phyloP scores from a whole-genome alignment of 2,329 filamentous ascomycete genomes.

The Colletotrichum sp. region DNA sequence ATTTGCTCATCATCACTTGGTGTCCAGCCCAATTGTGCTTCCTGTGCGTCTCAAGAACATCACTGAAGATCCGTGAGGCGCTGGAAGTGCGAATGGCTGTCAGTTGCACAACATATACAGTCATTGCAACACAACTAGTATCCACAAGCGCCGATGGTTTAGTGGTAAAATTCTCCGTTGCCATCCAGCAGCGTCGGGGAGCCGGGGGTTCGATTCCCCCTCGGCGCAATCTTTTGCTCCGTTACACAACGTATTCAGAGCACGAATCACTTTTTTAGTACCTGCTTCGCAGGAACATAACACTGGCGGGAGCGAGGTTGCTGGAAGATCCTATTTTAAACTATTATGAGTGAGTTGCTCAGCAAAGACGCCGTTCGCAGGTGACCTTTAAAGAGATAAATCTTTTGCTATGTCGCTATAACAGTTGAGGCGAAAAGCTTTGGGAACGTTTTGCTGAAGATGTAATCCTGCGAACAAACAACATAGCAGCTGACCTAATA shows the following conservation, averaged over 20 bases:
- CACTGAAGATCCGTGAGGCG: neutral
- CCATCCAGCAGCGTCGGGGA: constrained; percentile 18
- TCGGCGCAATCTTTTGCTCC: constrained; percentile 7
- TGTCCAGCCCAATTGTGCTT: neutral
- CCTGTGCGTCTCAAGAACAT: neutral
- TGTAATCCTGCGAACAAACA: neutral
- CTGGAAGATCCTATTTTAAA: too few relatives aligned
- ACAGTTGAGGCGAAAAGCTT: neutral
- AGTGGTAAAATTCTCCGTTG: constrained; percentile 24
- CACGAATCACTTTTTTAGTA: neutral
- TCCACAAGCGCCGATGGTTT: constrained; percentile 17
- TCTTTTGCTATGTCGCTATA: too few relatives aligned
- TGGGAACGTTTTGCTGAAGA: neutral
- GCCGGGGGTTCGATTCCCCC: constrained; percentile 22
- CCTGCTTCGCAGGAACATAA: neutral
- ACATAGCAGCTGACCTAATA: neutral
- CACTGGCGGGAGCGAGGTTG: too few relatives aligned
- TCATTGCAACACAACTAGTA: fast-evolving
- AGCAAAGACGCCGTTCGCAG: too few relatives aligned
- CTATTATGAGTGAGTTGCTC: too few relatives aligned
- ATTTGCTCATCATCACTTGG: neutral
- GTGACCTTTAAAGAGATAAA: too few relatives aligned
- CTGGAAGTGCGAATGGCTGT: neutral
- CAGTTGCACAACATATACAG: neutral
- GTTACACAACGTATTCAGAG: neutral